Conservation (phyloP, 345 rosid species). For the Citrus medica region DNA sequence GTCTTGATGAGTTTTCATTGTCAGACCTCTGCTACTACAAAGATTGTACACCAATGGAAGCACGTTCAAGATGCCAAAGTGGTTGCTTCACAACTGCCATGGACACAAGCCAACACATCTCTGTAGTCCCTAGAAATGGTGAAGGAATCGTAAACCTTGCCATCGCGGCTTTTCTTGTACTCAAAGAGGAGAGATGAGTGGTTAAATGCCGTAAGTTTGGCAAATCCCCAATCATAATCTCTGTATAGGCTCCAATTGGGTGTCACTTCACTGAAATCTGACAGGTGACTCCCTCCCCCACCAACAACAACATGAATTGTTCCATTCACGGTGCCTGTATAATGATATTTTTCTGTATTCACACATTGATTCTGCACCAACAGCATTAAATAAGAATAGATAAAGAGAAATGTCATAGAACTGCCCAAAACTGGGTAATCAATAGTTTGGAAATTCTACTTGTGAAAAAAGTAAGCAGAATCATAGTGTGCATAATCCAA, state of each 20-base stretch:
- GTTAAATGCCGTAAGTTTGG: conserved; percentile 70
- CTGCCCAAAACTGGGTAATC: neutral
- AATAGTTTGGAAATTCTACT: neutral
- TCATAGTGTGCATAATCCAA: neutral
- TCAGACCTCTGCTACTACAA: neutral
- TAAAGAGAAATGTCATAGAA: neutral
- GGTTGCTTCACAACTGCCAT: conserved; percentile 63
- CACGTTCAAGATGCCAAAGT: conserved; percentile 52
- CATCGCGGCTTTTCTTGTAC: conserved; percentile 82
- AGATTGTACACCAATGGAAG: neutral
- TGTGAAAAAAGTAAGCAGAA: neutral
- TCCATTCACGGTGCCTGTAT: conserved; percentile 63
- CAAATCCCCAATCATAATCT: conserved; percentile 78
- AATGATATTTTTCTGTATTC: conserved; percentile 45
- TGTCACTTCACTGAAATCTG: conserved; percentile 39
- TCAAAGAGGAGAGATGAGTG: conserved; percentile 78
- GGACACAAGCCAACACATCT: conserved; percentile 77
- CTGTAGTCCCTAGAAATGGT: conserved; percentile 80
- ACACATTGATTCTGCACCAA: conserved; percentile 67
- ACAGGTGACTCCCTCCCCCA: conserved; percentile 77
- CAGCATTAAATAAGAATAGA: neutral
- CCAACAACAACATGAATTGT: conserved; percentile 92
- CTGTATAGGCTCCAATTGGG: conserved; percentile 76
- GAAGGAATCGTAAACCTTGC: conserved; percentile 74
- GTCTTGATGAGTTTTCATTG: neutral